Conservation (phyloP, 1,139 yeast genomes). For the Hyphopichia burtonii region DNA sequence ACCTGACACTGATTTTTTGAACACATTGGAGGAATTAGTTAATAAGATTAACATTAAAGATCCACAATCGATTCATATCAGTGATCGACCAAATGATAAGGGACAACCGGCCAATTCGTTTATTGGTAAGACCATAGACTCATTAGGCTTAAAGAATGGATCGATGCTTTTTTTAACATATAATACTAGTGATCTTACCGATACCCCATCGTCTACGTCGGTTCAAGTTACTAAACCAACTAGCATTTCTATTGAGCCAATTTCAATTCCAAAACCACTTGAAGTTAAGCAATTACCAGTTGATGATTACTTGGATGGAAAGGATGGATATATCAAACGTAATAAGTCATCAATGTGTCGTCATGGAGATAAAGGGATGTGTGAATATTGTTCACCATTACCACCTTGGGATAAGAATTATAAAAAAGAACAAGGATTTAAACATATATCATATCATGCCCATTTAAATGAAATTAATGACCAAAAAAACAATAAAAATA, state of each 20-base stretch:
- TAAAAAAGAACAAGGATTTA: slow-evolving; percentile 72
- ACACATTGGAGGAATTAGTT: slow-evolving; percentile 45
- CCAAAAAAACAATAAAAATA: slow-evolving; percentile 60
- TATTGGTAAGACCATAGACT: slow-evolving; percentile 44
- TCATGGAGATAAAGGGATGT: slow-evolving; percentile 94
- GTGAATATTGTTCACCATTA: slow-evolving; percentile 93
- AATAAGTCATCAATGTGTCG: slow-evolving; percentile 65
- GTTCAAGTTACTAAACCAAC: slow-evolving; percentile 7
- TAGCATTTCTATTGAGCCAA: slow-evolving; percentile 4
- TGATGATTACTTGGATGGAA: slow-evolving; percentile 66
- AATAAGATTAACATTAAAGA: slow-evolving; percentile 32
- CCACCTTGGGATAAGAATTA: slow-evolving; percentile 92
- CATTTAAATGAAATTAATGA: slow-evolving; percentile 73
- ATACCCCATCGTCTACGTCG: slow-evolving; percentile 11
- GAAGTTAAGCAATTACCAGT: slow-evolving; percentile 49
- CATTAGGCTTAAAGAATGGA: slow-evolving; percentile 73
- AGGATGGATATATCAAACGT: slow-evolving; percentile 73
- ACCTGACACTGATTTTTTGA: slow-evolving; percentile 44
- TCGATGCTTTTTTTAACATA: slow-evolving; percentile 70
- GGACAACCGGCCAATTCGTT: slow-evolving; percentile 47
- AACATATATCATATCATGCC: slow-evolving; percentile 87
- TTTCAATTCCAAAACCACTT: slow-evolving; percentile 14
- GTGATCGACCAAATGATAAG: slow-evolving; percentile 47
- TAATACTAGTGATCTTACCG: slow-evolving; percentile 16
- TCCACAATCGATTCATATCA: slow-evolving; percentile 35